phyloP scores from a whole-genome alignment of 1,284 basidiomycete genomes.

The Apiotrichum mycotoxinovorans region DNA sequence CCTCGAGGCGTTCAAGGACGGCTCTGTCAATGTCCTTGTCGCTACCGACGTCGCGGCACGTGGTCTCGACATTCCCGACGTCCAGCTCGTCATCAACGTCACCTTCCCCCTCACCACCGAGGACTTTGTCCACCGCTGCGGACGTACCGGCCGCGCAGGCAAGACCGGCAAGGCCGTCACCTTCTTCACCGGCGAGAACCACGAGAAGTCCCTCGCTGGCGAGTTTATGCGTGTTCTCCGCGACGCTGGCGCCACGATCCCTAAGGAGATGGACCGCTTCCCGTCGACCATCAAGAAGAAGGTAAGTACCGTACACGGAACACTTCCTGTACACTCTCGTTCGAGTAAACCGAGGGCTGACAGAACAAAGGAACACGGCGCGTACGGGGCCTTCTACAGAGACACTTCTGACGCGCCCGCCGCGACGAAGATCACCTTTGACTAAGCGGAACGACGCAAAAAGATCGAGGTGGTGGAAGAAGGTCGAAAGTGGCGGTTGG shows the following conservation, averaged over 20 bases:
- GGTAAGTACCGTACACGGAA: conserved; percentile 42
- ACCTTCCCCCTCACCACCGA: conserved; percentile 90
- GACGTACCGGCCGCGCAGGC: conserved; percentile 90
- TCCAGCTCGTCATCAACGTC: conserved; percentile 87
- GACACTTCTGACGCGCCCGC: conserved; percentile 70
- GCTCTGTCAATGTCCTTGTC: conserved; percentile 77
- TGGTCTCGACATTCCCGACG: conserved; percentile 95
- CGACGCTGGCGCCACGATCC: conserved; percentile 72
- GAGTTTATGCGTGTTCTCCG: conserved; percentile 88
- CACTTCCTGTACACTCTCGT: no score
- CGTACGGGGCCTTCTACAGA: conserved; percentile 68
- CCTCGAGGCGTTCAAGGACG: conserved; percentile 84
- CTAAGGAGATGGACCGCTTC: conserved; percentile 78
- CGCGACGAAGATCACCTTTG: conserved; percentile 85
- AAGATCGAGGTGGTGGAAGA: background rate
- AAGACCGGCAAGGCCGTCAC: conserved; percentile 89
- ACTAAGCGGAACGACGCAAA: conserved; percentile 33
- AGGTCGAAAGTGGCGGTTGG: background rate
- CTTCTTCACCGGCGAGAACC: conserved; percentile 88
- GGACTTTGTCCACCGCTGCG: conserved; percentile 95
- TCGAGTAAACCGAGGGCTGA: background rate
- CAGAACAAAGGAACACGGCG: conserved; percentile 37
- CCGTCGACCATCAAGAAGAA: conserved; percentile 98
- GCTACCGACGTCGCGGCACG: conserved; percentile 97
- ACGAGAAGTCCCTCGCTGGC: conserved; percentile 84